Evolutionary conservation across 345 rosid genomes (phyloP), one percentile per base, ranked within the genome.

Genomic region (Camelina sativa): DNA sequence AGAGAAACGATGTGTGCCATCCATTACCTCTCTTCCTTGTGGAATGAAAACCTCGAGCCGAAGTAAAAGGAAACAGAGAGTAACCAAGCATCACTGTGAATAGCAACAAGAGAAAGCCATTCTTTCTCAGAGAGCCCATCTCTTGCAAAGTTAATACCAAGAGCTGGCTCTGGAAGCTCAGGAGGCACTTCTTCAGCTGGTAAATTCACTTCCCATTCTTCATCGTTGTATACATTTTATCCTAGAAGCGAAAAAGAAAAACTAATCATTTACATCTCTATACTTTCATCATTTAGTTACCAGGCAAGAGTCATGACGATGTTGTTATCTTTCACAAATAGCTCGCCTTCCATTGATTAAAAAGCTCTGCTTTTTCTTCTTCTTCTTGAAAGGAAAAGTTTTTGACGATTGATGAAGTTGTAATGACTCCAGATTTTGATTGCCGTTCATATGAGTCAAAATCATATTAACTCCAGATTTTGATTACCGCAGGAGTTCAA

Each of bases 101-200:
- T 91, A 70, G 97, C 86, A 55, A 91, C 91, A 77, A 91, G 82
- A 53, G 92, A 84, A 62, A 91, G 76, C 97, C 97, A 91, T 62
- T 89, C 97, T 67, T 85, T 89, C 60, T 84, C 91, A 64, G 84
- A 85, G 85, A 91, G 88, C 19, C 92, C 97, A 67, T 91, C 95
- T 80, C 95, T 84, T 7, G 95, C 91, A 74, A 91, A 87, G 82
- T 91, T 91, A 73, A 91, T 91, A 25, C 97, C 97, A 17, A 91
- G 79, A 48, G 92, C 92, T 75, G 97, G 97, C 80, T 91, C 95
- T 7, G 97, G 97, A 19, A 91, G 82, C 87, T 91, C 97, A 0
- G 97, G 92, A 32, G 97, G 97, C 61, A 91, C 92, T 81, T 91
- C 94, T 80, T 88, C 93, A 75, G 89, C 92, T 12, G 97, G 97